Base-by-base conservation (phyloP, 2,329 filamentous ascomycete genomes). In the Acrocalymma vagum region DNA sequence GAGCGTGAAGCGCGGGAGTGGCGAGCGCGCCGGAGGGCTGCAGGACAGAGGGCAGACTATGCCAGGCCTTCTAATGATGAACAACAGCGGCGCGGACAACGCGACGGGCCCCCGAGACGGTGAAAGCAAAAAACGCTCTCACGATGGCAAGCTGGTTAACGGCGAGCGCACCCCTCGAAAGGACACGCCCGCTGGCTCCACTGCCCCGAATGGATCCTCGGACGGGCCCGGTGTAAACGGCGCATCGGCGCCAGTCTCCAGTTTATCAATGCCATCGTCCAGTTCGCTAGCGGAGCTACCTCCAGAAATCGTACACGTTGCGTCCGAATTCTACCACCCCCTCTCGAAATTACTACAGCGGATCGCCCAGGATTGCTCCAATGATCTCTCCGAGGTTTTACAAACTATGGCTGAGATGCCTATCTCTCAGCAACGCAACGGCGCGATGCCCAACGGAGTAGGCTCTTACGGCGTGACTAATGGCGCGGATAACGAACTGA, bases 331-430 rank as follows among this genome's bases (percentile, higher is more conserved):
- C 22, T 95, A 91, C 65, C 79, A 93, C 40, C 85, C 90, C 4
- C 78, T 97, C 14, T 84, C 85, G 4, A 80, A 80, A 10, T 74
- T 99, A 29, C 79, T 97, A 36, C 82, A 84, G 51, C 85, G 94
- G 54, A 80, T 94, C 24, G 86, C 89, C 22, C 91, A 96, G 69
- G 84, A 86, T 60, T 90, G 88, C 32, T 92, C 92, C 70, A 90
- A 89, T 63, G 83, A 86, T 38, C 77, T 97, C 21, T 78, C 83
- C 32, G 85, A 88, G 7, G 78, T 87, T 47, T 79, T 96, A 28
- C 73, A 79, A 24, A 82, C 86, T 44, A 74, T 96, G 69, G 83
- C 87, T 20, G 81, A 85, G 42, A 83, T 89, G 63, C 83, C 86
- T 17, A 60, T 86, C 13, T 66, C 75, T 24, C 71, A 78, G 28